phyloP scores from a whole-genome alignment of 2,329 filamentous ascomycete species.

The Trichoderma sp. region DNA sequence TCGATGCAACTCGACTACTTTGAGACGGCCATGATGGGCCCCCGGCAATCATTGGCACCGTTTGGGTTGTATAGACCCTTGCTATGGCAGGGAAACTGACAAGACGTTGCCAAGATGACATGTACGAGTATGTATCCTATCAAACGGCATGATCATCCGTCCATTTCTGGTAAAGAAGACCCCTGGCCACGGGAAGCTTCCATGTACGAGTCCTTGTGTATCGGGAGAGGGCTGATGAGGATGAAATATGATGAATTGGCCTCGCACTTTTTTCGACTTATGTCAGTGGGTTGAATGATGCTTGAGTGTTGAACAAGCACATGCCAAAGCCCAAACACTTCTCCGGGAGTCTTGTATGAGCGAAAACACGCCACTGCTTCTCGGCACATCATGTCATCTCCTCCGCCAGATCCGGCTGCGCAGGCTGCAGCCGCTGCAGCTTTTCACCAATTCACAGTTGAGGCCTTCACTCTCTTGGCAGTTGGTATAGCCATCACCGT shows the following conservation, averaged over 20 bases:
- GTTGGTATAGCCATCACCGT: conserved; percentile 52
- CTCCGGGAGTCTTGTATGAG: not conserved
- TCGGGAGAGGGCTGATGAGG: not conserved
- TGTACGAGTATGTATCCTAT: not conserved
- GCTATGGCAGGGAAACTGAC: not conserved
- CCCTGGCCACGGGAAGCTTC: not conserved
- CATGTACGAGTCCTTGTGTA: not conserved
- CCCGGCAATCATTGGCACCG: not conserved
- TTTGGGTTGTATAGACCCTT: not conserved
- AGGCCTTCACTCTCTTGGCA: conserved; percentile 47
- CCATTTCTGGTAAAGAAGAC: not conserved
- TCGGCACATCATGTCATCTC: conserved; percentile 2
- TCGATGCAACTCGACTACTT: not conserved
- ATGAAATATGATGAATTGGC: not conserved
- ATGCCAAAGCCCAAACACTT: not conserved
- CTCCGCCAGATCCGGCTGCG: conserved; percentile 25
- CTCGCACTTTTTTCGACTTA: not conserved
- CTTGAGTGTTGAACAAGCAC: not conserved
- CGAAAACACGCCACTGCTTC: not conserved
- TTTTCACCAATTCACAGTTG: conserved; percentile 33
- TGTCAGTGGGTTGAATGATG: not conserved
- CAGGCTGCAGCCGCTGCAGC: conserved; percentile 29
- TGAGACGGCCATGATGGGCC: not conserved
- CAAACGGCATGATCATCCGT: not conserved
- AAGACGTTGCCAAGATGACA: not conserved